Conservation (phyloP, 495 filamentous ascomycete genomes). For the Neohortaea acidophila region DNA sequence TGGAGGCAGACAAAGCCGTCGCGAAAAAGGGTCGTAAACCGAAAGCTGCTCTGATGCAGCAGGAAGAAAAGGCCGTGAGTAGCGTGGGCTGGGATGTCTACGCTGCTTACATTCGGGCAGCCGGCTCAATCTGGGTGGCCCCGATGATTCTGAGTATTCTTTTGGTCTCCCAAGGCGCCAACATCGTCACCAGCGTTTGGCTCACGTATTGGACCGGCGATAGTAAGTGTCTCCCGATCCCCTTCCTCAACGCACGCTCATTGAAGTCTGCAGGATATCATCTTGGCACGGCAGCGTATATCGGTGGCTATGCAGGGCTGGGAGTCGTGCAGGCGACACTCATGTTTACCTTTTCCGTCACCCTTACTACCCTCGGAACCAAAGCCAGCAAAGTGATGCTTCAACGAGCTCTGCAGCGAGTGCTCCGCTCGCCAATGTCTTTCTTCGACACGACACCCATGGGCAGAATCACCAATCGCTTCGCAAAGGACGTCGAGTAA, state of each 20-base stretch:
- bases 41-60: conserved; percentile 63
- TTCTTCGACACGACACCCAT: conserved; percentile 97
- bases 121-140: conserved; percentile 57
- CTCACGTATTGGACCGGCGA: conserved; percentile 80
- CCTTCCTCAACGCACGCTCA: too few species aligned
- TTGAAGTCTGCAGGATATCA: too few species aligned
- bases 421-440: conserved; percentile 81
- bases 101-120: conserved; percentile 61
- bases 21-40: conserved; percentile 43
- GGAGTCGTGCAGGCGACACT: conserved; percentile 55
- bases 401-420: conserved; percentile 60
- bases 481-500: conserved; percentile 75
- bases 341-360: conserved; percentile 59
- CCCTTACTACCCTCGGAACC: conserved; percentile 64
- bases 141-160: conserved; percentile 51
- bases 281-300: conserved; percentile 30
- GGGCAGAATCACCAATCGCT: conserved; percentile 93
- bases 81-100: conserved; percentile 77
- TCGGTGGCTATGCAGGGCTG: conserved; percentile 72
- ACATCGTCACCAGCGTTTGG: conserved; percentile 81
- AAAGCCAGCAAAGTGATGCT: conserved; percentile 70
- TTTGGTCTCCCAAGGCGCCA: conserved; percentile 57
- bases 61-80: conserved; percentile 71
- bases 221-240: too few species aligned
- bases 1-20: conserved; percentile 37